These are phyloP conservation scores for Zymoseptoria ardabiliae DNA, from an alignment of 2,329 filamentous ascomycete genomes.

Conservation along the genomic window DNA sequence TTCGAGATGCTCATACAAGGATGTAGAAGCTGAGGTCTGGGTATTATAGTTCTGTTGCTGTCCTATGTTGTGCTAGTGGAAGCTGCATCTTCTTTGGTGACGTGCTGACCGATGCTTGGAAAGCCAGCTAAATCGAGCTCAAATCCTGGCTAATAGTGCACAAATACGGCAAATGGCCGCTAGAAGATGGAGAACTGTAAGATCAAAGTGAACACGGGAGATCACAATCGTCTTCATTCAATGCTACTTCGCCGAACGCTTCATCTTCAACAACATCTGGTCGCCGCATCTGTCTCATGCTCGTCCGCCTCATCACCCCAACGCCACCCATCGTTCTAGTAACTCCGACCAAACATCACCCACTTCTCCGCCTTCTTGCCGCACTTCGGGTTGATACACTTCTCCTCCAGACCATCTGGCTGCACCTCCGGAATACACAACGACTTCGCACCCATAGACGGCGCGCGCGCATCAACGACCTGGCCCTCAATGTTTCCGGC, in stretches of 20 bases:
- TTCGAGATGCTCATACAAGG: background rate
- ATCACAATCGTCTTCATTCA: background rate
- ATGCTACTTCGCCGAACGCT: background rate
- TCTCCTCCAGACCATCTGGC: slow-evolving; percentile 64
- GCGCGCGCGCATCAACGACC: slow-evolving; percentile 63
- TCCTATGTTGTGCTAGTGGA: background rate
- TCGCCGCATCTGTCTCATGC: background rate
- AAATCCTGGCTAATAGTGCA: background rate
- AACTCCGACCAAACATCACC: slow-evolving; percentile 75
- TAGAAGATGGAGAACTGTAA: background rate
- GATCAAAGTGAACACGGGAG: background rate
- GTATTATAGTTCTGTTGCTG: background rate
- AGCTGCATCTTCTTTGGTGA: background rate
- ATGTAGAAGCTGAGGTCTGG: background rate
- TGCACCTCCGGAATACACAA: slow-evolving; percentile 79
- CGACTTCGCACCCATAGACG: slow-evolving; percentile 69
- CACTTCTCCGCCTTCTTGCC: slow-evolving; percentile 68
- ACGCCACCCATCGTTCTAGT: slow-evolving; percentile 21
- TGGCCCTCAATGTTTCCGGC: slow-evolving; percentile 62
- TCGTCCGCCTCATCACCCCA: background rate
- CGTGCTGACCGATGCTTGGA: background rate
- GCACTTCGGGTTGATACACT: slow-evolving; percentile 89
- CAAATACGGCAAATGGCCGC: background rate
- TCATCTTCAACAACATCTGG: background rate
- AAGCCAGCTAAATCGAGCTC: background rate